Conservation (phyloP, 805 yeast species). For the Saccharomycopsis synnaedendra region DNA sequence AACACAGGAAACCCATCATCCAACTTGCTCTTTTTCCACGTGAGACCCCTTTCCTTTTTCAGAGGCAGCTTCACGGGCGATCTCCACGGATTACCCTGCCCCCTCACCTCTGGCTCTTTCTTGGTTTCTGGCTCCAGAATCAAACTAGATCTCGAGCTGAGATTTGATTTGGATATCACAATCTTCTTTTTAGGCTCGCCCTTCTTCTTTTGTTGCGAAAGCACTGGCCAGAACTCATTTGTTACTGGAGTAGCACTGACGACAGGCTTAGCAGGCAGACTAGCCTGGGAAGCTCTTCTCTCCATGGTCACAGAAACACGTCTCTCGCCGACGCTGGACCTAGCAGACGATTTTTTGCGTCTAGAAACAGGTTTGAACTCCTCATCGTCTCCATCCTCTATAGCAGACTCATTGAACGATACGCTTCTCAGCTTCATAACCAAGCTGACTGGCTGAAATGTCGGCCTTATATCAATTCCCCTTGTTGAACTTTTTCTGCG, state of each 20-base stretch:
- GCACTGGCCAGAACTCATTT: background rate
- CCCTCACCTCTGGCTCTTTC: too few species aligned
- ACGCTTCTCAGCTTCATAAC: too few species aligned
- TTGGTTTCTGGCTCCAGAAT: too few species aligned
- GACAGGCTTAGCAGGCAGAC: background rate
- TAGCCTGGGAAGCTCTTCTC: too few species aligned
- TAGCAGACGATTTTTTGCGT: constrained; percentile 20
- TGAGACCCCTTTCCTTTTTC: background rate
- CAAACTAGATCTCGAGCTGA: too few species aligned
- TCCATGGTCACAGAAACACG: too few species aligned
- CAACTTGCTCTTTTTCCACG: background rate
- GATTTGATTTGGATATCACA: too few species aligned
- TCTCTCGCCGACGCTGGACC: background rate
- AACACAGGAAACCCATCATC: constrained; percentile 11
- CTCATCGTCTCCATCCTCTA: constrained; percentile 21
- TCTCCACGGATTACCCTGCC: too few species aligned
- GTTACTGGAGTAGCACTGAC: background rate
- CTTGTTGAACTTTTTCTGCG: background rate
- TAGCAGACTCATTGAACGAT: constrained; percentile 19
- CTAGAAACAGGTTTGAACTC: constrained; percentile 25
- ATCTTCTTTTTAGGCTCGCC: too few species aligned
- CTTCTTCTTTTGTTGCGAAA: too few species aligned
- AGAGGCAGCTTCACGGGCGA: background rate
- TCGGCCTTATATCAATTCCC: background rate
- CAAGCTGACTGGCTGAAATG: too few species aligned